Evolutionary conservation across 352 stramenopile genomes (phyloP).

Genomic region (Phytophthora colocasiae): DNA sequence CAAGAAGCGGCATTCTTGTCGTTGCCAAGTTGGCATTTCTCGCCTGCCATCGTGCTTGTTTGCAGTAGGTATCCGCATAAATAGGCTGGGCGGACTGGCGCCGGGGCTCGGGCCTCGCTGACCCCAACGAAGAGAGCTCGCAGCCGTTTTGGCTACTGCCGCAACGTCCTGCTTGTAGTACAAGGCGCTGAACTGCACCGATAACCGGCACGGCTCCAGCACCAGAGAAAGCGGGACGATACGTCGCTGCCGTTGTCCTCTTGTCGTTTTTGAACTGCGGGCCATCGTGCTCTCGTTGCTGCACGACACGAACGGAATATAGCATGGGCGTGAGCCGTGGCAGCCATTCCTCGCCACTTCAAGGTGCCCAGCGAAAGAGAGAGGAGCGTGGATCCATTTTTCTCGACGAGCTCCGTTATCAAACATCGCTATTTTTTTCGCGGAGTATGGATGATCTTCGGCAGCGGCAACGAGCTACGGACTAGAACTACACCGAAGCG

Average conservation of each 20-base stretch:
- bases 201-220: constrained; percentile 9
- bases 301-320: constrained; percentile 18
- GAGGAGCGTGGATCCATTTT: not conserved
- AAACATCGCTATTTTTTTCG: constrained; percentile 2
- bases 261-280: constrained; percentile 12
- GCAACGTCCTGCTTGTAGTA: constrained; percentile 1
- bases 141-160: constrained; percentile 19
- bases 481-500: not conserved
- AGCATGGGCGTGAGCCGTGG: constrained; percentile 6
- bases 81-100: constrained; percentile 17
- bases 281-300: constrained; percentile 21
- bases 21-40: no score
- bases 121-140: constrained; percentile 23
- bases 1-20: not conserved
- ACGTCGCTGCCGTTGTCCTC: constrained; percentile 23
- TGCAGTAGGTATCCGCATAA: not conserved
- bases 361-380: constrained; percentile 17
- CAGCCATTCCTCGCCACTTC: constrained; percentile 9
- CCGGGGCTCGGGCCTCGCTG: constrained; percentile 26
- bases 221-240: constrained; percentile 29
- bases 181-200: constrained; percentile 13
- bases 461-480: not conserved
- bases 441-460: not conserved
- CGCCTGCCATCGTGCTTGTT: not conserved
- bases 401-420: constrained; percentile 8